phyloP scores from a whole-genome alignment of 257 asterid genomes.

The Paulownia fortunei region DNA sequence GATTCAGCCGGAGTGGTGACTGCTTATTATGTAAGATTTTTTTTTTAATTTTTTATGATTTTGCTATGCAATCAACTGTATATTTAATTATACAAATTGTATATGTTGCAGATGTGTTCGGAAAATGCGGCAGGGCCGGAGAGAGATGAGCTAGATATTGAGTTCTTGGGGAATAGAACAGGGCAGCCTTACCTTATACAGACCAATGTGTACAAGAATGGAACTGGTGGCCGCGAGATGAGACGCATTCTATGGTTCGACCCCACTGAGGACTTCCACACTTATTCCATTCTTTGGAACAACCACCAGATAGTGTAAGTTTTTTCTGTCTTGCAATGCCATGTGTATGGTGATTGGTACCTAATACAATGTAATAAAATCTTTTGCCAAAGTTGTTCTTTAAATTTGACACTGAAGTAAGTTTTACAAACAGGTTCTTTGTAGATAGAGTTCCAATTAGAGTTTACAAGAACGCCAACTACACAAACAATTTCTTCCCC shows the following conservation, averaged over 20 bases:
- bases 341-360: too few relatives aligned
- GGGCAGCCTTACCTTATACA: conserved; percentile 89
- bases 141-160: conserved; percentile 93
- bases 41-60: too few relatives aligned
- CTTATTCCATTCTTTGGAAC: conserved; percentile 90
- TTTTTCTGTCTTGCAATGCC: not conserved
- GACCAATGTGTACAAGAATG: conserved; percentile 89
- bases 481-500: conserved; percentile 91
- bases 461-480: conserved; percentile 87
- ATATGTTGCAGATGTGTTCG: conserved; percentile 94
- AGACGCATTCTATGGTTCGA: conserved; percentile 92
- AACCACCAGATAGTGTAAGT: conserved; percentile 77
- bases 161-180: conserved; percentile 92
- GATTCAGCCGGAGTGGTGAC: conserved; percentile 99
- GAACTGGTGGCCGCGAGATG: conserved; percentile 94
- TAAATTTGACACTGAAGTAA: too few relatives aligned
- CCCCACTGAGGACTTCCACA: conserved; percentile 81
- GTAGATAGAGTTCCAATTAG: conserved; percentile 83
- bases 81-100: too few relatives aligned
- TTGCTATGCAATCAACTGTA: too few relatives aligned
- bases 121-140: conserved; percentile 76
- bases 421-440: too few relatives aligned
- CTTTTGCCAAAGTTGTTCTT: too few relatives aligned
- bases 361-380: too few relatives aligned
- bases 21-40: conserved; percentile 96